A percentile compares a stretch with the other conserved stretches of the same genome.
Evolutionary conservation across 2,329 filamentous ascomycete species (phyloP).

Genomic region (Colletotrichum incanum): DNA sequence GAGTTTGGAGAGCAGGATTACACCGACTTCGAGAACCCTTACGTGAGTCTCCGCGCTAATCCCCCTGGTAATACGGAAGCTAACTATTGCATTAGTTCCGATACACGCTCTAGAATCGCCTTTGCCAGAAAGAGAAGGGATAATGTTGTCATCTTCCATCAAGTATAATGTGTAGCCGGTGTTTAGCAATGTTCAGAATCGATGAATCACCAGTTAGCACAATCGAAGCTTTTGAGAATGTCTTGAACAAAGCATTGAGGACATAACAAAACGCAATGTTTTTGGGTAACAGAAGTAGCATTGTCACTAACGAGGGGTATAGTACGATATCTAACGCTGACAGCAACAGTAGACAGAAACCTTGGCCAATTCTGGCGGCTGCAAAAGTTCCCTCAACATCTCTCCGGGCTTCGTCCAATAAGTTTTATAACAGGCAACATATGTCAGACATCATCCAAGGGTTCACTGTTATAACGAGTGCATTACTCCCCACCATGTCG

Average conservation of each 20-base stretch:
- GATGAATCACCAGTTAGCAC: not conserved
- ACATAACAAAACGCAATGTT: no score
- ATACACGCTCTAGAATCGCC: slow-evolving; percentile 7
- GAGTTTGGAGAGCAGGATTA: slow-evolving; percentile 55
- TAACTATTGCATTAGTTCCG: not conserved
- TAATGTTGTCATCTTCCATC: not conserved
- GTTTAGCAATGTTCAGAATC: not conserved
- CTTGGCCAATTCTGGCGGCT: no score
- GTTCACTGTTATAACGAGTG: no score
- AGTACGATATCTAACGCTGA: not conserved
- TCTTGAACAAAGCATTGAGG: not conserved
- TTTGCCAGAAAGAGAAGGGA: no score
- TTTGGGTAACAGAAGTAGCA: not conserved
- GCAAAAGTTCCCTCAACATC: not conserved
- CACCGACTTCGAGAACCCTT: slow-evolving; percentile 57
- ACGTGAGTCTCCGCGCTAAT: slow-evolving; percentile 45
- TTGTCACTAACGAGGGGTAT: slow-evolving; percentile 8
- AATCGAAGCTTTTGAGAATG: not conserved
- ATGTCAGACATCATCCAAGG: not conserved
- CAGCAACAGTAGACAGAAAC: not conserved
- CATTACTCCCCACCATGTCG: not conserved
- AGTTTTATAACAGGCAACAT: not conserved
- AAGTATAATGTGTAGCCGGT: not conserved
- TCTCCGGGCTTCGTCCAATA: not conserved
- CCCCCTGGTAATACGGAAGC: not conserved